These are phyloP conservation scores for Colletotrichum cordylinicola DNA, from an alignment of 2,329 filamentous ascomycete species.

Conservation along the genomic window DNA sequence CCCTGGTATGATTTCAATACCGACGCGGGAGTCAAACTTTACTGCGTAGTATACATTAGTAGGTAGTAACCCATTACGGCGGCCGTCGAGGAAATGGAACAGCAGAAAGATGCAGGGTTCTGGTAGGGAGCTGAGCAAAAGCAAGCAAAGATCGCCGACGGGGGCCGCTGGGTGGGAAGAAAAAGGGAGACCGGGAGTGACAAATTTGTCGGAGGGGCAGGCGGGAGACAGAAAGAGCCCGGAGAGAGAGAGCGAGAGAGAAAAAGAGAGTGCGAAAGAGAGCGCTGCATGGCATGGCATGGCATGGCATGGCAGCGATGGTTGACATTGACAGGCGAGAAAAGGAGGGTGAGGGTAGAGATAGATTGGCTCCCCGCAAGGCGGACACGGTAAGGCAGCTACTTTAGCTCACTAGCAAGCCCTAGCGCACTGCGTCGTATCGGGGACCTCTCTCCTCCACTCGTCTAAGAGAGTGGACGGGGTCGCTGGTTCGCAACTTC, in stretches of 20 bases:
- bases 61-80: neutral
- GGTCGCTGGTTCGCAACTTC: neutral
- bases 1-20: neutral
- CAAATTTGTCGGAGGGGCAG: neutral
- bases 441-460: neutral
- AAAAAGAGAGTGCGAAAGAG: neutral
- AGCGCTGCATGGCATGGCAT: neutral
- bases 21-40: neutral
- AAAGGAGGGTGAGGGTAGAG: neutral
- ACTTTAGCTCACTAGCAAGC: neutral
- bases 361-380: neutral
- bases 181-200: neutral
- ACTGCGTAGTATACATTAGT: neutral
- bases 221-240: neutral
- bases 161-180: neutral
- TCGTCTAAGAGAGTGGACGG: neutral
- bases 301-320: neutral
- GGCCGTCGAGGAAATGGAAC: neutral
- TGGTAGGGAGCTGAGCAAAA: neutral
- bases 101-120: neutral
- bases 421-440: neutral
- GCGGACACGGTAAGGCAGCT: neutral
- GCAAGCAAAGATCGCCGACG: neutral
- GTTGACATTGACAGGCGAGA: neutral
- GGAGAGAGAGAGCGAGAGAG: neutral